Base-by-base conservation (phyloP, 345 rosid species). In the Camelina laxa region DNA sequence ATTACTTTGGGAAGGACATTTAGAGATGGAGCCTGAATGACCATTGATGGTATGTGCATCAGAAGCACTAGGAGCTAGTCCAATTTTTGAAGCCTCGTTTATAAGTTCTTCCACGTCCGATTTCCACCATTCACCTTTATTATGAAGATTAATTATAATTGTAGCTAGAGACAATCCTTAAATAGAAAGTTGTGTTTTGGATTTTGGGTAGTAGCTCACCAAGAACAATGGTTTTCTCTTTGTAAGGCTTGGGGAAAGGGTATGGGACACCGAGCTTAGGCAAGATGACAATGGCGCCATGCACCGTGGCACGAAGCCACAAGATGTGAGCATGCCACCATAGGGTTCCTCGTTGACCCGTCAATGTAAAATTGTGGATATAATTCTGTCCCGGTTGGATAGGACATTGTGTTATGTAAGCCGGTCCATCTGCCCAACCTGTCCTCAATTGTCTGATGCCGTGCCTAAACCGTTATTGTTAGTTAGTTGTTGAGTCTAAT, bases 1-100 rank as follows among this genome's bases (percentile, higher is more conserved):
- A 73, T 70, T 81, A 85, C 89, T 80, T 66, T 87, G 78, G 20
- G 87, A 79, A 42, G 84, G 80, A 74, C 98, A 94, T 44, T 65
- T 22, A 2, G 88, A 24, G 65, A 80, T 61, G 17, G 86, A 82
- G 0, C 98, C 97, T 0, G 97, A 82, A 75, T 74, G 79, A 22
- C 98, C 97, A 59, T 91, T 94, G 68, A 94, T 94, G 67, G 91
- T 90, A 86, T 91, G 97, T 65, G 95, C 91, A 83, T 91, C 98
- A 16, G 97, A 91, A 20, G 88, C 88, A 48, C 80, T 87, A 2
- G 97, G 95, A 17, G 92, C 96, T 45, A 62, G 16, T 8, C 98
- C 97, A 21, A 84, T 77, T 44, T 78, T 87, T 36, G 55, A 5
- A 31, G 97, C 96, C 80, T 85, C 88, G 45, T 87, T 81, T 53